Conservation (phyloP, 768 basidiomycete genomes). For the Russula foetens region DNA sequence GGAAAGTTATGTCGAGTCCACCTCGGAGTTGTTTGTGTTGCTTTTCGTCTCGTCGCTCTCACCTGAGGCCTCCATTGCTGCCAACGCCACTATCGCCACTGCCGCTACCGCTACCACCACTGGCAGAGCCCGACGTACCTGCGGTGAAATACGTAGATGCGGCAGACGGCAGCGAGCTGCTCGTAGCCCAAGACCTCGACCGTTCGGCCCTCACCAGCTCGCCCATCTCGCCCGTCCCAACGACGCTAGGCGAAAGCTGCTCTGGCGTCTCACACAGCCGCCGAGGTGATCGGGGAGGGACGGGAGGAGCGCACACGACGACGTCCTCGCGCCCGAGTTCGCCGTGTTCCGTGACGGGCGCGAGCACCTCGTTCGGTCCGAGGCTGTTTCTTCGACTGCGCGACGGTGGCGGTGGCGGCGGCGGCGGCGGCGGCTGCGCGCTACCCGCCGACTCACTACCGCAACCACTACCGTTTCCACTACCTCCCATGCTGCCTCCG, state of each 20-base stretch:
- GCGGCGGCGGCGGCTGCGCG: not conserved
- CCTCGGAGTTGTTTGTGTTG: not conserved
- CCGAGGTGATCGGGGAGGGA: too few relatives aligned
- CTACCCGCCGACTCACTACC: not conserved
- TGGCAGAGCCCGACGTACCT: not conserved
- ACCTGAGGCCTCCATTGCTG: not conserved
- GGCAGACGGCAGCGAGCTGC: not conserved
- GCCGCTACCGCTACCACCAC: not conserved
- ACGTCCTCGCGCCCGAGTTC: not conserved
- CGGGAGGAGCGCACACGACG: not conserved
- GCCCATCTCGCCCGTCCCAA: conserved; percentile 3
- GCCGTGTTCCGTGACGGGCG: conserved; percentile 18
- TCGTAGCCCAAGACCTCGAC: conserved; percentile 6
- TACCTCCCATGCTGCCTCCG: not conserved
- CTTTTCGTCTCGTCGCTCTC: not conserved
- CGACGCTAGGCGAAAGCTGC: not conserved
- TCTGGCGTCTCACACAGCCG: not conserved
- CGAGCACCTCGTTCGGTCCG: conserved; percentile 8
- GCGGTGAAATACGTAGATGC: conserved; percentile 2
- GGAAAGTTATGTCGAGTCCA: too few relatives aligned
- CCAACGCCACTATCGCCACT: not conserved
- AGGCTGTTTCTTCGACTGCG: conserved; percentile 17
- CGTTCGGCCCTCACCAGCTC: not conserved
- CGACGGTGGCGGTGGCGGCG: too few relatives aligned
- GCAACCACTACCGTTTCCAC: not conserved